Evolutionary conservation across 2,329 filamentous ascomycete species (phyloP), one percentile per base, ranked within the genome.

Genomic region (Sclerotinia spermophila): DNA sequence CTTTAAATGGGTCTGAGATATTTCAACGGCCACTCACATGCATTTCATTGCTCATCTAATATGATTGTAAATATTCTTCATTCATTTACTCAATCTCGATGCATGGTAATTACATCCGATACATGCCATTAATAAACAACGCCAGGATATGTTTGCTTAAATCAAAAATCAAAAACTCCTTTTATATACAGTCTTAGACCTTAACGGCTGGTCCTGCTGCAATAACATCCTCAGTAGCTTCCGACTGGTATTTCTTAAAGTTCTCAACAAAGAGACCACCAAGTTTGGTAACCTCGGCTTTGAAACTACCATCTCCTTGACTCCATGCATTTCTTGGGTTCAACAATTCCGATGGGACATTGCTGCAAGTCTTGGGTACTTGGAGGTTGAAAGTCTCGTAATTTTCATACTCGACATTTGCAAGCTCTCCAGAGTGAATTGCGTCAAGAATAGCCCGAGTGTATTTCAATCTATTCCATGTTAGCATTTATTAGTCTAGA

Each of bases 401-500:
- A 76, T 85, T 93, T 86, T 99, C 96, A 84, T 93, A 99, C 83
- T 97, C 91, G 74, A 88, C 91, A 78, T 97, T 92, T 80, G 94
- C 94, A 76, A 99, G 92, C 84, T 97, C 93, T 77, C 96, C 96
- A 67, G 89, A 94, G 90, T 99, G 96, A 84, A 99, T 97, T 81
- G 95, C 92, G 82, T 99, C 95, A 78, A 99, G 90, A 81, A 99
- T 98, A 79, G 96, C 95, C 79, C 96, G 94, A 53, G 96, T 99
- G 87, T 98, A 99, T 86, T 97, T 97, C 82, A 98, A 88, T 74
- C 78, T 79, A 55, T 62, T 13, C 5, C 42, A 27, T 67, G 59
- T 76, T 72, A 75, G 73, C 66, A 67, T 55, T 24, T 24, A 35
- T 40, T 53, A 27, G 44, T 24, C n/a, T 3, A 24, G 48, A n/a